Base-by-base conservation (phyloP, 1,284 basidiomycete species). In the Cryptococcus deneoformans region DNA sequence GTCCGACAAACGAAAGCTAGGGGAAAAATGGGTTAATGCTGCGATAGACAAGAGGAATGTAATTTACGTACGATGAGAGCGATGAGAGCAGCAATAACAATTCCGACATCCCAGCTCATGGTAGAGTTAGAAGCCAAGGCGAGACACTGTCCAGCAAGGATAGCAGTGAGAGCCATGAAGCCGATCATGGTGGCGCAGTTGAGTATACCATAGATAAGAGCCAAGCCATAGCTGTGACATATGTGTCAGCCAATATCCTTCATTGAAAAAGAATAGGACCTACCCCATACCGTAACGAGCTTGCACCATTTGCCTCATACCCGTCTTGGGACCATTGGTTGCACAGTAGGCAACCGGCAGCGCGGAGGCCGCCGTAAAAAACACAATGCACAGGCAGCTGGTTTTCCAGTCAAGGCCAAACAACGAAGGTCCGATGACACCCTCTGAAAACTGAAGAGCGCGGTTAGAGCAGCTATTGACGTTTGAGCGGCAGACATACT, bases 301-400 rank as follows among this genome's bases (percentile, higher is more conserved):
- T 58, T 86, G 84, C 20, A 90, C 85, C 88, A 93, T 91, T 67
- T 92, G 90, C n/a, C 91, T 83, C 79, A 93, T 83, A 8, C 91
- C 92, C 0, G 88, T 80, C 71, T 86, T 87, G 0, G 90, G 87
- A n/a, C 92, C 91, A 84, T 89, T 92, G 43, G 87, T 90, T 11
- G 86, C 82, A 52, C 75, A 71, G 49, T 69, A 77, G 0, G 72
- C 73, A 9, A 72, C 66, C 6, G 71, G 69, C 24, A 71, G 43
- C 44, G 67, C 68, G 39, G 65, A 66, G 42, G 65, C 56, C 1
- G 65, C 60, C 12, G 64, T 70, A 57, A 72, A 73, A 52, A 67
- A 54, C 47, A 73, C 55, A 46, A 75, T 72, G 52, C 71, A 70
- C 10, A 66, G 45, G 20, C 59, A 66, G 5, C 66, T 62, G 1